Evolutionary conservation across 1,139 yeast genomes (phyloP).

Genomic region (Diutina siamensis): DNA sequence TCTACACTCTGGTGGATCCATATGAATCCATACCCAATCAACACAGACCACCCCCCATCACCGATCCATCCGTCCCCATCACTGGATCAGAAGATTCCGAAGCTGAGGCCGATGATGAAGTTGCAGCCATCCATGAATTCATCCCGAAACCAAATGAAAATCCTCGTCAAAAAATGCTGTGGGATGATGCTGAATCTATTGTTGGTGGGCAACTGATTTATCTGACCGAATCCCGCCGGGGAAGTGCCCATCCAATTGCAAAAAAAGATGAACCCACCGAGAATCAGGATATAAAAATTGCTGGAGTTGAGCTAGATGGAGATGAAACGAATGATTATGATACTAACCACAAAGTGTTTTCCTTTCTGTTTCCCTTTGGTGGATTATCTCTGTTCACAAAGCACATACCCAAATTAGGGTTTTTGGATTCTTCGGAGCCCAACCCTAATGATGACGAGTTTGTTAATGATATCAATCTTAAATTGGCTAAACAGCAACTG

Average conservation of each 20-base stretch:
- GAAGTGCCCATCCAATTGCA: not conserved
- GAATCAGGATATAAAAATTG: not conserved
- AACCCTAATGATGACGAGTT: slow-evolving; percentile 22
- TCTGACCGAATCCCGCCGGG: not conserved
- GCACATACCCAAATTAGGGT: not conserved
- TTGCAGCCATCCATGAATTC: not conserved
- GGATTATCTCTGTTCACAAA: not conserved
- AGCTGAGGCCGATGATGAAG: not conserved
- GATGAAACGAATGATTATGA: not conserved
- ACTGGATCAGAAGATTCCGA: not conserved
- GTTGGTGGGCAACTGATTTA: slow-evolving; percentile 4
- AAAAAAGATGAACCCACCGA: not conserved
- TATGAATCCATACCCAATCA: not conserved
- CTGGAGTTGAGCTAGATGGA: not conserved
- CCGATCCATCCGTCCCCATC: too few relatives aligned
- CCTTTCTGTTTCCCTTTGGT: slow-evolving; percentile 5
- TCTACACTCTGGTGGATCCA: not conserved
- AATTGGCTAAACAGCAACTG: slow-evolving; percentile 28
- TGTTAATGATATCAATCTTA: not conserved
- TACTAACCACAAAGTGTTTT: slow-evolving; percentile 3
- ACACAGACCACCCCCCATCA: too few relatives aligned
- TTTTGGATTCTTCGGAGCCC: slow-evolving; percentile 23
- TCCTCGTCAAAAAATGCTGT: not conserved
- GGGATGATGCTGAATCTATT: slow-evolving; percentile 1
- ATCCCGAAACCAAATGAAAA: not conserved